Percentiles rank a stretch among this genome's conserved stretches.
Evolutionary conservation across 129 eudicot genomes (phyloP).

Genomic region (Helichrysum umbraculigerum): DNA sequence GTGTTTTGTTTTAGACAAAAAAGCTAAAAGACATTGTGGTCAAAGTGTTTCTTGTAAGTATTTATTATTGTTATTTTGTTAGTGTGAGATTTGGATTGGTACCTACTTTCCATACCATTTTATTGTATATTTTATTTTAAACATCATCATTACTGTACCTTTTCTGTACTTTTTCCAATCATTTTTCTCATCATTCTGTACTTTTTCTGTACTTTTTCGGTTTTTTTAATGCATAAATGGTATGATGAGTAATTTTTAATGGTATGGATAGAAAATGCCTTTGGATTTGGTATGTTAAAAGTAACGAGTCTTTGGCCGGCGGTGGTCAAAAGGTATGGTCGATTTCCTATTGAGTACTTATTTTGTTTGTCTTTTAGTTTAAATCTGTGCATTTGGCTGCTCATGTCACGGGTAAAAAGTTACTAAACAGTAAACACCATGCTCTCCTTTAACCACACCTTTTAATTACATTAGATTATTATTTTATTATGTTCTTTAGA

Average conservation of each 20-base stretch:
- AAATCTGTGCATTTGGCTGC: constrained; percentile 26
- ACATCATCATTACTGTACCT: no score
- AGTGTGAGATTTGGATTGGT: no score
- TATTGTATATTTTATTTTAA: no score
- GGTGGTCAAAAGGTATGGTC: constrained; percentile 33
- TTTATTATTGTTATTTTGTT: constrained; percentile 14
- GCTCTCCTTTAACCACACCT: constrained; percentile 25
- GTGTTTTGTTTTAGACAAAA: background rate
- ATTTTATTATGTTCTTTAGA: background rate
- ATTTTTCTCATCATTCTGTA: no score
- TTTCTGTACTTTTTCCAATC: no score
- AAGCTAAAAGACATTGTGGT: background rate
- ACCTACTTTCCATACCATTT: no score
- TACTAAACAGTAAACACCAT: constrained; percentile 18
- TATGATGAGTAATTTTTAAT: no score
- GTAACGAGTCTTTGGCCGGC: constrained; percentile 27
- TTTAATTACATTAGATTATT: constrained; percentile 7
- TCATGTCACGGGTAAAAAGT: constrained; percentile 33
- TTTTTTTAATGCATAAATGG: no score
- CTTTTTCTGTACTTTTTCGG: no score
- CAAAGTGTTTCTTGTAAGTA: constrained; percentile 22
- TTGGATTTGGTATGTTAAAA: constrained; percentile 12
- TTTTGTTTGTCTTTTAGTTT: constrained; percentile 25
- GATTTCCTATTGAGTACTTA: background rate
- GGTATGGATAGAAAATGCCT: no score